Evolutionary conservation across 495 filamentous ascomycete species (phyloP).

Genomic region (Penicillium canariense): DNA sequence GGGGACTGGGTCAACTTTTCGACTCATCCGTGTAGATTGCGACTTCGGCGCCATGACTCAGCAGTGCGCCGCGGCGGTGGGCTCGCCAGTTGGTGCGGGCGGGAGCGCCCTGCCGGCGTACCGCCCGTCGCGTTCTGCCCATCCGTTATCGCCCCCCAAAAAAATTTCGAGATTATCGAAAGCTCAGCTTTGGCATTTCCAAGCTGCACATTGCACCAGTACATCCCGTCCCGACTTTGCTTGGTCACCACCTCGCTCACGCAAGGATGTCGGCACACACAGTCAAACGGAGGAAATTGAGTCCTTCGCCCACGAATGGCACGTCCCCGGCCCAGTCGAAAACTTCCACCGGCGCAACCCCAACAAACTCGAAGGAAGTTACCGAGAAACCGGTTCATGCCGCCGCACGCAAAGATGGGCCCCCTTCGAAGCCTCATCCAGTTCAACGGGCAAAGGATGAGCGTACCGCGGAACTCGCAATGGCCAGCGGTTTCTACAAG

Average conservation of each 20-base stretch:
- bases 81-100: not conserved
- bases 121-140: not conserved
- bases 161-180: slow-evolving; percentile 22
- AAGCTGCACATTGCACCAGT: not conserved
- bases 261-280: slow-evolving; percentile 33
- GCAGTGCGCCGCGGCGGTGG: not conserved
- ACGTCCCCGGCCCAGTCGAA: slow-evolving; percentile 11
- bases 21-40: slow-evolving; percentile 20
- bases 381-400: slow-evolving; percentile 4
- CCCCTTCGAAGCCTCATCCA: slow-evolving; percentile 9
- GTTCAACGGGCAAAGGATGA: slow-evolving; percentile 23
- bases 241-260: not conserved
- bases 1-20: not conserved
- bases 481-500: slow-evolving; percentile 54
- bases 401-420: slow-evolving; percentile 10
- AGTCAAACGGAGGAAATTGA: slow-evolving; percentile 40
- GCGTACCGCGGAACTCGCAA: slow-evolving; percentile 40
- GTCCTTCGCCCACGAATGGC: slow-evolving; percentile 23
- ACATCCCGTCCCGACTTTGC: slow-evolving; percentile 1
- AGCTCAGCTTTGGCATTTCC: not conserved
- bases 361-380: slow-evolving; percentile 11
- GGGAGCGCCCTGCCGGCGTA: not conserved
- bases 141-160: slow-evolving; percentile 22
- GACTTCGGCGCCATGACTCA: slow-evolving; percentile 36
- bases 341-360: not conserved